A percentile compares a stretch with the other conserved stretches of the same genome.
Conservation (phyloP, 2,329 filamentous ascomycete species). For the Metarhizium guizhouense region DNA sequence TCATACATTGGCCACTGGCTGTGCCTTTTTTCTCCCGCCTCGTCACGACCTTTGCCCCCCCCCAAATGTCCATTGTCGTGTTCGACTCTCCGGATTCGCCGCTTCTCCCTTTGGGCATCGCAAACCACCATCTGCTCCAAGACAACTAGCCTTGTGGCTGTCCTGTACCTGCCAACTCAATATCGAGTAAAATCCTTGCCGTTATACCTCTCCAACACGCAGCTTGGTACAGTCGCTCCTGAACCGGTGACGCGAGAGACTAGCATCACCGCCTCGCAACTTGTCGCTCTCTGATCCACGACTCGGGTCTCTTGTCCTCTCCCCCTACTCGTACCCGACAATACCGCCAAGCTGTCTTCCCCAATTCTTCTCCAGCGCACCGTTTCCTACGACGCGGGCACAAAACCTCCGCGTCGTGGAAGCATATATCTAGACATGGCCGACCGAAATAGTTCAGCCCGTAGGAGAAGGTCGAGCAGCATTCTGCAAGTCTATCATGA, state of each 20-base stretch:
- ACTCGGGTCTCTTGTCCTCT: constrained; percentile 6
- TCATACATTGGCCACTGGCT: constrained; percentile 1
- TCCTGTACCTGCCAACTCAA: not conserved
- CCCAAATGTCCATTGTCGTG: not conserved
- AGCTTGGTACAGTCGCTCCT: not conserved
- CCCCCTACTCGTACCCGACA: constrained; percentile 26
- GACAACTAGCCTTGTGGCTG: not conserved
- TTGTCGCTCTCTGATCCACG: constrained; percentile 6
- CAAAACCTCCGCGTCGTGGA: constrained; percentile 58
- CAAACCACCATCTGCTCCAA: not conserved
- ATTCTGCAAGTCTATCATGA: constrained; percentile 90
- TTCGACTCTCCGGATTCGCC: constrained; percentile 2
- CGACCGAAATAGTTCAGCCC: constrained; percentile 53
- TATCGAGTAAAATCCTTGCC: not conserved
- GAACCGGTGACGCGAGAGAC: constrained; percentile 3
- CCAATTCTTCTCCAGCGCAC: constrained; percentile 77
- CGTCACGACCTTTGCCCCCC: not conserved
- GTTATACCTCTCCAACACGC: not conserved
- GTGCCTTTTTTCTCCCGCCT: not conserved
- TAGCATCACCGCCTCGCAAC: not conserved
- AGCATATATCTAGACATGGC: constrained; percentile 50
- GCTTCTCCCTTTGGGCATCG: not conserved
- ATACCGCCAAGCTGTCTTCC: constrained; percentile 95
- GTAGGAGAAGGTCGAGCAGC: constrained; percentile 93
- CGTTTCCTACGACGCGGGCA: constrained; percentile 83